Conservation (phyloP, 2,329 filamentous ascomycete species). For the Phoma herbarum region DNA sequence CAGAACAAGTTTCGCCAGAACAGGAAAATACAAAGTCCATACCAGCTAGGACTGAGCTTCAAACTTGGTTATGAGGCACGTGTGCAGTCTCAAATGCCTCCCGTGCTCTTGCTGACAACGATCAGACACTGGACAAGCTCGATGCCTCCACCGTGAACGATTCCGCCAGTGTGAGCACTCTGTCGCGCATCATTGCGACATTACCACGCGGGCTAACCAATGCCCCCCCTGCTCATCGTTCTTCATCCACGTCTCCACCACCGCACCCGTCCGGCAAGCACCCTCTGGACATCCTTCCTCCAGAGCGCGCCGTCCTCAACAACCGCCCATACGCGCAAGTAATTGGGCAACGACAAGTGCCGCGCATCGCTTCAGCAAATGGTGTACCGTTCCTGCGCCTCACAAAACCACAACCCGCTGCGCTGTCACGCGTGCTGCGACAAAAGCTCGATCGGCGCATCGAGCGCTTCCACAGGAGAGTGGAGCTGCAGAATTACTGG, state of each 20-base stretch:
- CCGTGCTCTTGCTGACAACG: constrained; percentile 17
- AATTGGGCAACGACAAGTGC: constrained; percentile 65
- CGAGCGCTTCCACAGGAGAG: constrained; percentile 51
- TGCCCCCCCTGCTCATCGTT: constrained; percentile 17
- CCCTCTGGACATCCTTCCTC: constrained; percentile 47
- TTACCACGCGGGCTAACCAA: constrained; percentile 51
- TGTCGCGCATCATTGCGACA: constrained; percentile 49
- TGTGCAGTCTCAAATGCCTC: neutral
- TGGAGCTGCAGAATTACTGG: constrained; percentile 55
- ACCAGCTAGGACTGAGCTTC: constrained; percentile 69
- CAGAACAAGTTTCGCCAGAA: constrained; percentile 71
- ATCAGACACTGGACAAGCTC: constrained; percentile 54
- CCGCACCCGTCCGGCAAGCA: constrained; percentile 28
- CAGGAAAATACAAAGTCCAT: constrained; percentile 64
- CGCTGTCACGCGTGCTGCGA: constrained; percentile 66
- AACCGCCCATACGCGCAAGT: constrained; percentile 61
- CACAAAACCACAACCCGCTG: constrained; percentile 69
- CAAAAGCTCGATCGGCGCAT: constrained; percentile 60
- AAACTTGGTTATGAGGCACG: constrained; percentile 72
- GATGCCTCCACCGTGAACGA: constrained; percentile 52
- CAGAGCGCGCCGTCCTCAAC: constrained; percentile 56
- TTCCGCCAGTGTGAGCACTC: constrained; percentile 29
- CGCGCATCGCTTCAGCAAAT: constrained; percentile 64
- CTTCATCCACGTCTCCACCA: constrained; percentile 17
- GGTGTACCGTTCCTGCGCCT: constrained; percentile 72